Evolutionary conservation across 768 basidiomycete genomes (phyloP).

Genomic region (Mycena olivaceomarginata): DNA sequence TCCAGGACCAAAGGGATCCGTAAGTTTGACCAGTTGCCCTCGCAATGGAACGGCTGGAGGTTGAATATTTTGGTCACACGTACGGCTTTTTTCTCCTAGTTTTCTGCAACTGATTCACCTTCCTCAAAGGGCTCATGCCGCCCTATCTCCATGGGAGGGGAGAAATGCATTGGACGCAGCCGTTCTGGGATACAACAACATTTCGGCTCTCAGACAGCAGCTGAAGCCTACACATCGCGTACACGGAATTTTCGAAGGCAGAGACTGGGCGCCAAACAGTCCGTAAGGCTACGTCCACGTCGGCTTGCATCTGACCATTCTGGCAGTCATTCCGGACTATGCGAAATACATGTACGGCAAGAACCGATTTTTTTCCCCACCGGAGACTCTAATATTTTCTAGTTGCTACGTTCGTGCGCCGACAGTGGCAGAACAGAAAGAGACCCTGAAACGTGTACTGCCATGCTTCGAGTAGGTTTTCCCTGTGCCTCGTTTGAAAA

Average conservation of each 20-base stretch:
- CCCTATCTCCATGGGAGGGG: conserved; percentile 90
- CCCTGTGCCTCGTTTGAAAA: neutral
- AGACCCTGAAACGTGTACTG: conserved; percentile 74
- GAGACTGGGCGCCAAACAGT: conserved; percentile 87
- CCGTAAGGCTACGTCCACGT: conserved; percentile 45
- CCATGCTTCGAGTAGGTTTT: conserved; percentile 82
- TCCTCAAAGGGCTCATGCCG: conserved; percentile 81
- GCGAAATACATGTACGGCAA: conserved; percentile 77
- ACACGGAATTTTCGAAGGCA: conserved; percentile 87
- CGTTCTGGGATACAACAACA: conserved; percentile 88
- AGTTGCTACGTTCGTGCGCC: conserved; percentile 88
- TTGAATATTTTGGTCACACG: conserved; percentile 87
- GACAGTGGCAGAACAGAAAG: conserved; percentile 75
- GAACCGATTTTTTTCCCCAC: neutral
- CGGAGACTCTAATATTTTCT: neutral
- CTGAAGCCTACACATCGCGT: conserved; percentile 85
- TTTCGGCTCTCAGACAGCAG: conserved; percentile 89
- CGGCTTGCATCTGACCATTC: neutral
- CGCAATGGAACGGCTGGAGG: conserved; percentile 74
- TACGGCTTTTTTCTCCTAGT: conserved; percentile 52
- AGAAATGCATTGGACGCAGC: conserved; percentile 91
- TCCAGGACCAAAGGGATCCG: conserved; percentile 82
- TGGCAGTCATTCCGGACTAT: conserved; percentile 88
- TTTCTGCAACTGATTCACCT: neutral
- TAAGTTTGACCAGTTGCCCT: conserved; percentile 79